Conservation (phyloP, 306 rosid genomes). For the Trifolium pratense region DNA sequence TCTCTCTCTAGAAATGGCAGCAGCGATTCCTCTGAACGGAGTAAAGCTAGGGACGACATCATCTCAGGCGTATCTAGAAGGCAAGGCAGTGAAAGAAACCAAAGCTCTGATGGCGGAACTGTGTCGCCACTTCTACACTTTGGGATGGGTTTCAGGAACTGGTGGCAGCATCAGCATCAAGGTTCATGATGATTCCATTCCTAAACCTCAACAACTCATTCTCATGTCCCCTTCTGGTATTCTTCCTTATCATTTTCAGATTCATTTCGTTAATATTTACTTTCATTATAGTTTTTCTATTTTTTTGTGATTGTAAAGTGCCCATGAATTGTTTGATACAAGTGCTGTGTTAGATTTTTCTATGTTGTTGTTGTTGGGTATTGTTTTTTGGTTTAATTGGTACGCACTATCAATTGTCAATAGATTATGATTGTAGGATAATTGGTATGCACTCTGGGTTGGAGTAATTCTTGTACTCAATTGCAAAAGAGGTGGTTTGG, state of each 20-base stretch:
- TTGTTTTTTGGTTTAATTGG: neutral
- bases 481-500: too few relatives aligned
- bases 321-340: constrained; percentile 13
- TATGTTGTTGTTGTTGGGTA: neutral
- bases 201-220: constrained; percentile 72
- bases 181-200: constrained; percentile 80
- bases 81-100: constrained; percentile 74
- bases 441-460: neutral
- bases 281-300: neutral
- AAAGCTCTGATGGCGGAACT: constrained; percentile 76
- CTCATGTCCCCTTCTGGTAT: constrained; percentile 91
- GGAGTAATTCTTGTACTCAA: neutral
- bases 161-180: constrained; percentile 94
- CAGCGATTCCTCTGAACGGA: constrained; percentile 55
- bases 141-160: constrained; percentile 95
- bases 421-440: neutral
- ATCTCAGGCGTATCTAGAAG: constrained; percentile 71
- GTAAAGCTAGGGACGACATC: constrained; percentile 51
- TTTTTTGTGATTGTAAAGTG: neutral
- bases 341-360: constrained; percentile 23
- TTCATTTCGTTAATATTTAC: neutral
- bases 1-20: constrained; percentile 51
- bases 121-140: constrained; percentile 87
- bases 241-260: neutral
- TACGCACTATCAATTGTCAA: neutral